Base-by-base conservation (phyloP, 345 rosid species). In the Nephelium lappaceum region DNA sequence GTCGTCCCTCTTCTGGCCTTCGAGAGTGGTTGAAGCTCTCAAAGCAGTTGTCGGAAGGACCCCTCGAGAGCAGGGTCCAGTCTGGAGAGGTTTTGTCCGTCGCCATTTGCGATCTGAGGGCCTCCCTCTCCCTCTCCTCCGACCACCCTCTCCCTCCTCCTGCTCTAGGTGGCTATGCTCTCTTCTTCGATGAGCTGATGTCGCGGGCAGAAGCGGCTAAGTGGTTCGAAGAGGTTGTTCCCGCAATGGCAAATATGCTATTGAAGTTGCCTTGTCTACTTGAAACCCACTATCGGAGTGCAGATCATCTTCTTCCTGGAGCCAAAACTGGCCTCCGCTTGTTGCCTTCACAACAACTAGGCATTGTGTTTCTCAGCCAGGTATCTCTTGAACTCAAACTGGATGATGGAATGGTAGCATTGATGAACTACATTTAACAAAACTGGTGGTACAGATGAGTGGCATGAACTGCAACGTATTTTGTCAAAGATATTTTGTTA, bases 311-410 rank as follows among this genome's bases (percentile, higher is more conserved):
- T 57, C 75, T 84, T 39, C 5, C 51, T 38, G 85, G 79, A 72
- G 84, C 83, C 69, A 71, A 78, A 73, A 80, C 89, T 5, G 89
- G 90, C 74, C 94, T 96, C 60, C 94, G 89, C 3, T 53, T 94
- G 70, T 82, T 96, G 80, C 81, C 80, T 77, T 68, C 83, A 2
- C 98, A 96, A 81, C 88, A 89, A 85, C 79, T 89, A 41, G 97
- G 98, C 81, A 79, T 90, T 5, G 97, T 90, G 71, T 87, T 94
- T 57, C 97, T 96, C 69, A 87, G 85, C 77, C 97, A 93, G 96
- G 99, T 93, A 77, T 80, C 45, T 57, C 14, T 71, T 5, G 6
- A 68, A 68, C 71, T 68, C 24, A 71, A 27, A 71, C 1, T 51
- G 10, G 45, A 71, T 18, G 42, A 71, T 25, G 62, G 63, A 71